Evolutionary conservation across 2,329 filamentous ascomycete genomes (phyloP).

Genomic region (Xylariales sp.): DNA sequence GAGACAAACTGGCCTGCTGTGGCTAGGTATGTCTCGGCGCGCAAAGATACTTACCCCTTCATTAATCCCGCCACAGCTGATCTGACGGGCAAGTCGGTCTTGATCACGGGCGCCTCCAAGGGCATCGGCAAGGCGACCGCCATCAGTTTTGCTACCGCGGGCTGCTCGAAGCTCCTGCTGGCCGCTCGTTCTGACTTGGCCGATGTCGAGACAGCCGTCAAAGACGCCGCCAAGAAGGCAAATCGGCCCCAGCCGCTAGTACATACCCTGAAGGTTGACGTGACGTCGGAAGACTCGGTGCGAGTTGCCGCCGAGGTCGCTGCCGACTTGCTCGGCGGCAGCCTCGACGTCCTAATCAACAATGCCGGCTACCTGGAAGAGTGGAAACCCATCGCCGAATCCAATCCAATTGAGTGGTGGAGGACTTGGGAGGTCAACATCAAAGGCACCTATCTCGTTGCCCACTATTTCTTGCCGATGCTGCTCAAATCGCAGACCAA

Average conservation of each 20-base stretch:
- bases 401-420: conserved; percentile 22
- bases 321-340: conserved; percentile 18
- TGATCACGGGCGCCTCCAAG: conserved; percentile 47
- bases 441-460: conserved; percentile 22
- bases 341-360: conserved; percentile 33
- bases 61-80: conserved; percentile 20
- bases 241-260: conserved; percentile 21
- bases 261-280: conserved; percentile 28
- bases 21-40: conserved; percentile 11
- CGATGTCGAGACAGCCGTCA: conserved; percentile 31
- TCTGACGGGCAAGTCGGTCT: conserved; percentile 25
- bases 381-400: too few relatives aligned
- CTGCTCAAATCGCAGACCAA: too few relatives aligned
- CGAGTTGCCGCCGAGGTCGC: conserved; percentile 24
- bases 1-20: too few relatives aligned
- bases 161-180: conserved; percentile 43
- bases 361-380: conserved; percentile 37
- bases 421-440: conserved; percentile 23
- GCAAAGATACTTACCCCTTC: conserved; percentile 28
- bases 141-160: conserved; percentile 44
- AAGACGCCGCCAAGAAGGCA: conserved; percentile 27
- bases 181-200: conserved; percentile 45
- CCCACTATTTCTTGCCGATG: conserved; percentile 22
- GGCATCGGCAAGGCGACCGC: conserved; percentile 46
- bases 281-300: conserved; percentile 29